phyloP scores from a whole-genome alignment of 1,284 basidiomycete species.

The Malassezia cuniculi region DNA sequence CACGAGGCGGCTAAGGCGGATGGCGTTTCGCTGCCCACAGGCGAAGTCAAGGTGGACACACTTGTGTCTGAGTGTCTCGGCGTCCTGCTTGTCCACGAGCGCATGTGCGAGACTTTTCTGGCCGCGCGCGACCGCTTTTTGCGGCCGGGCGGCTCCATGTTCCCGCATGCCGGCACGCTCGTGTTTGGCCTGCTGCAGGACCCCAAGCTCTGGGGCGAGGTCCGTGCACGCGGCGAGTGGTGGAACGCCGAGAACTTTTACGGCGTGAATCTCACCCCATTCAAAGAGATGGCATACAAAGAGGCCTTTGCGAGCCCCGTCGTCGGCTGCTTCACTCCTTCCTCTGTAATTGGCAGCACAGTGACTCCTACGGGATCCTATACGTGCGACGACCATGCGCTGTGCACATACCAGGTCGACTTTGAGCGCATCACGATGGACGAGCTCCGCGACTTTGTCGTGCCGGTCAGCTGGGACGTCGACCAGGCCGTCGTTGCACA shows the following conservation, averaged over 20 bases:
- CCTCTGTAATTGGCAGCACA: conserved; percentile 24
- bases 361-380: conserved; percentile 3
- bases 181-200: conserved; percentile 49
- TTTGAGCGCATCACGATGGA: conserved; percentile 25
- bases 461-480: conserved; percentile 27
- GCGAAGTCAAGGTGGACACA: conserved; percentile 49
- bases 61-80: conserved; percentile 51
- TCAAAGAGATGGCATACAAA: conserved; percentile 22
- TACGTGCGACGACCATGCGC: conserved; percentile 6
- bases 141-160: conserved; percentile 48
- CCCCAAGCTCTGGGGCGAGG: conserved; percentile 48
- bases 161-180: conserved; percentile 48
- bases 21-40: conserved; percentile 21
- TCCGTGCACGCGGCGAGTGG: conserved; percentile 12
- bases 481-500: conserved; percentile 27
- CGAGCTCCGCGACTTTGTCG: conserved; percentile 28
- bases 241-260: conserved; percentile 27
- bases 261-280: conserved; percentile 37
- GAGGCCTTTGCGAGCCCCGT: conserved; percentile 35
- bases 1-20: neutral
- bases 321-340: conserved; percentile 31
- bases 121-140: conserved; percentile 48
- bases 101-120: conserved; percentile 50
- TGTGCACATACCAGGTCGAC: conserved; percentile 26
- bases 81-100: conserved; percentile 49